Evolutionary conservation across 495 filamentous ascomycete species (phyloP), one percentile per base, ranked within the genome.

Genomic region (Aspergillus baeticus): DNA sequence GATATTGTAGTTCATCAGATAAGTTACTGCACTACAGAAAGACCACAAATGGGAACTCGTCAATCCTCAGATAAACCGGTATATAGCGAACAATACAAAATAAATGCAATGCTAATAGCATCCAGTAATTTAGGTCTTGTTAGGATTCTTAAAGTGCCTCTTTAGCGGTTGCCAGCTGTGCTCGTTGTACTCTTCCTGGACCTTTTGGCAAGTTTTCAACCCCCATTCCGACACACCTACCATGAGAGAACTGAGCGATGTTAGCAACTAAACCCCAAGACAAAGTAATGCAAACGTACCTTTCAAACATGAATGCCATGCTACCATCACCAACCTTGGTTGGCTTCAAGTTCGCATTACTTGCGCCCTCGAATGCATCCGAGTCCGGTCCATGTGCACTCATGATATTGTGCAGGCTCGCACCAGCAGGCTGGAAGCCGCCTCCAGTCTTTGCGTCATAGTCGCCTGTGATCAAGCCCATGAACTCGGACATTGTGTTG

Each of bases 181-280:
- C 48, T 84, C 83, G 65, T 86, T 93, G 63, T 96, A 96, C 51
- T 81, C 83, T 58, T 84, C 79, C 72, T 96, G 92, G 35, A 95
- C 87, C 77, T 93, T 95, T 63, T 81, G 77, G 61, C 91, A 96
- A 42, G 79, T 85, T 70, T 89, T 87, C 49, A 96, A 70, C 0
- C 90, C 92, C 92, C 92, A 96, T 60, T 93, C 89, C 14, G 91
- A 95, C 13, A 96, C 90, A 4, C 92, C 92, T 10, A 96, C 82
- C 92, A 96, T 95, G 37, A 90, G 69, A 57, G 80, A 82, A 65
- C 87, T 90, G 73, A 77, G 80, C 61, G 77, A 10, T 41, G 41
- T 52, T 44, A 57, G 26, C 20, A 56, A 14, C 2, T 35, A 6
- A 11, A 35, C 13, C 34, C 18, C 21, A 21, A 20, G 17, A 29